Evolutionary conservation across 179 eudicot genomes (phyloP).

Genomic region (Heliamphora ciliata): DNA sequence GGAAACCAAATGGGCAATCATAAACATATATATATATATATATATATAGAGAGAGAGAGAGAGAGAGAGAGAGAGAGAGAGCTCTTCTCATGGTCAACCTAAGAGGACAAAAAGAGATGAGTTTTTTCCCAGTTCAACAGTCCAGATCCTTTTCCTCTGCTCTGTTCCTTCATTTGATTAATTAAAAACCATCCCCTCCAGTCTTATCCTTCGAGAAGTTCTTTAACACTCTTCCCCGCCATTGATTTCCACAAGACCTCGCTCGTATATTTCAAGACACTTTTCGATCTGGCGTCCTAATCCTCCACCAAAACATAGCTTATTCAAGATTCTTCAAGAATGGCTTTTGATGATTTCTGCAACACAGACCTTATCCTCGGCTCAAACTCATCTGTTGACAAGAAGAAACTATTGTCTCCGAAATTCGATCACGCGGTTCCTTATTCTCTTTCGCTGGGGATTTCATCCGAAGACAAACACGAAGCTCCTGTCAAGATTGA

Average conservation of each 20-base stretch:
- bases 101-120: slow-evolving; percentile 19
- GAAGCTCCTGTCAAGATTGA: not conserved
- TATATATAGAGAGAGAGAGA: too few species aligned
- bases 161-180: not conserved
- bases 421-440: slow-evolving; percentile 16
- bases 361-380: slow-evolving; percentile 24
- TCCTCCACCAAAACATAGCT: not conserved
- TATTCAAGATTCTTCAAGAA: not conserved
- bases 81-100: slow-evolving; percentile 23
- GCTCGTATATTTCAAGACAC: slow-evolving; percentile 5
- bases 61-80: slow-evolving; percentile 9
- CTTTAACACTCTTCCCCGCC: slow-evolving; percentile 1
- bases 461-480: slow-evolving; percentile 1
- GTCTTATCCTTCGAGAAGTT: not conserved
- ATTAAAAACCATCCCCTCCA: not conserved
- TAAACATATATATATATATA: too few species aligned
- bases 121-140: slow-evolving; percentile 8
- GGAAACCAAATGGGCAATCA: too few species aligned
- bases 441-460: slow-evolving; percentile 15
- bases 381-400: not conserved
- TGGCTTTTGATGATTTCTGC: slow-evolving; percentile 19
- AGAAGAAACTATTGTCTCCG: not conserved
- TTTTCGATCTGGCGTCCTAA: not conserved
- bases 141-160: slow-evolving; percentile 20
- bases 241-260: not conserved